A percentile compares a stretch with the other conserved stretches of the same genome.
These are phyloP conservation scores for Meredithiella fracta DNA, from an alignment of 2,329 filamentous ascomycete species.

Conservation along the genomic window DNA sequence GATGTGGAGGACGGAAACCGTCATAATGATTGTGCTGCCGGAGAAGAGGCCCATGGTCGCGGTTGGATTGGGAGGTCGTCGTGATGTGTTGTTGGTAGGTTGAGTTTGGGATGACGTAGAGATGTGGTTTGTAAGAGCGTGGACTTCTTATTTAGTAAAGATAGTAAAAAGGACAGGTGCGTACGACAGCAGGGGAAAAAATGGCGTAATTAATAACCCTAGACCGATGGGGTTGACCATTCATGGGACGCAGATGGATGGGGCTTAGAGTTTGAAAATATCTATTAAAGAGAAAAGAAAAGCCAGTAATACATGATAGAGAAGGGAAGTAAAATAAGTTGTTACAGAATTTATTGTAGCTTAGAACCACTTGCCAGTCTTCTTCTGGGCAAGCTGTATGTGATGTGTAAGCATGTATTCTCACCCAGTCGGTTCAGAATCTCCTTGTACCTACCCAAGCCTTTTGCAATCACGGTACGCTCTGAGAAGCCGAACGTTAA, in stretches of 20 bases:
- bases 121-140: no score
- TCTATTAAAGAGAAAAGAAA: background rate
- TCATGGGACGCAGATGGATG: background rate
- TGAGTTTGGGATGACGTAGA: background rate
- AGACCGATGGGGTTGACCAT: background rate
- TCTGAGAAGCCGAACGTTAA: conserved; percentile 28
- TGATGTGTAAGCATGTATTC: background rate
- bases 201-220: background rate
- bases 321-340: no score
- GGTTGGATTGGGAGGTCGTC: background rate
- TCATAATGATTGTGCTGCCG: conserved; percentile 63
- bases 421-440: background rate
- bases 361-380: conserved; percentile 10
- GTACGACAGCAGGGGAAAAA: background rate
- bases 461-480: conserved; percentile 93
- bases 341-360: background rate
- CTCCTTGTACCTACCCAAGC: conserved; percentile 51
- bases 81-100: background rate
- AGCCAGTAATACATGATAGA: background rate
- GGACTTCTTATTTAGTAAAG: background rate
- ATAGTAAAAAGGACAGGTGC: background rate
- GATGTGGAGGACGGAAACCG: conserved; percentile 68
- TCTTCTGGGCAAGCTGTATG: conserved; percentile 10
- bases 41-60: conserved; percentile 62
- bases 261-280: background rate